Base-by-base conservation (phyloP, 106 monocot species). In the Platanthera guangdongensis region DNA sequence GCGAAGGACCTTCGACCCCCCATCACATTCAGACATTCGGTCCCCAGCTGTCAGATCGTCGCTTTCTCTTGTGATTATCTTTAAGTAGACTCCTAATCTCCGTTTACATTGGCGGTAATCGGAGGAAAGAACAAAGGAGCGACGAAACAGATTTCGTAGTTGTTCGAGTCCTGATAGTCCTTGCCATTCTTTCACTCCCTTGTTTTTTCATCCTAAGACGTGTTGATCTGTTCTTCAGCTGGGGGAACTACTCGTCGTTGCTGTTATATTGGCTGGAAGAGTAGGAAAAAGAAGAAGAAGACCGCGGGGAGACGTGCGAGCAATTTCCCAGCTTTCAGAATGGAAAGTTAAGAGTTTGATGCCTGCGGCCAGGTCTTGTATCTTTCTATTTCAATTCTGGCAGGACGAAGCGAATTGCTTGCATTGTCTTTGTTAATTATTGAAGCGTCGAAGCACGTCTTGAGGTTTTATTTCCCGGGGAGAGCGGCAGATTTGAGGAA, bases 1-100 rank as follows among this genome's bases (percentile, higher is more conserved):
- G 47, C 7, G 47, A 51, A 12, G 51, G 9, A 9, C 50, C 9
- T 15, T 72, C 72, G 45, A 72, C 25, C 21, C 21, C 14, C 70
- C 70, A 70, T 70, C 70, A 48, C 70, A 45, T 13, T 70, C 70
- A 47, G 47, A 48, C 70, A 45, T 13, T 70, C 70, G 14, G 47
- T 50, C 32, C 22, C 72, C 72, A 72, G 72, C 72, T 72, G 72
- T 72, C 39, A 51, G 72, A 18, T 70, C 72, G 51, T 49, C 70
- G 45, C 70, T 70, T 50, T 72, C 72, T 72, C 6, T 49, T 39
- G 21, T 7, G 49, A 70, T 45, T 48, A 47, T 70, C 70, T 70
- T 69, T 70, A 47, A 72, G 50, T 72, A 51, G 8, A 7, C 51
- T 8, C 72, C n/a, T 72, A 49, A 72, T 51, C 21, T 18, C 72